A percentile compares a stretch with the other conserved stretches of the same genome.
Evolutionary conservation across 2,329 filamentous ascomycete species (phyloP).

Genomic region (Cladophialophora carrionii): DNA sequence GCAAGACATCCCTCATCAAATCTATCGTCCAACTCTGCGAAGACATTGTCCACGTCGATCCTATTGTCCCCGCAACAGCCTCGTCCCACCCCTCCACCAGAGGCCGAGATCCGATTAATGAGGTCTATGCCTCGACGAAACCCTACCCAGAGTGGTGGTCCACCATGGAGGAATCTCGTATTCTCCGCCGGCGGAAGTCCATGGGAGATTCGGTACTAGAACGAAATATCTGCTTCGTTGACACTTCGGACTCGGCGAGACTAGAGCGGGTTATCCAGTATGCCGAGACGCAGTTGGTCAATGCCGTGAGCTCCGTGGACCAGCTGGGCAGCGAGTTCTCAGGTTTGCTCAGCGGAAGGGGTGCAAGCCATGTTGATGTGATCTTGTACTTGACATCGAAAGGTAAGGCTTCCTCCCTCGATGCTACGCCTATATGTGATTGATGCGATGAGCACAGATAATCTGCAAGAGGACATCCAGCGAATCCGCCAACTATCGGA

Average conservation of each 20-base stretch:
- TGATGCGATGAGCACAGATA: constrained; percentile 47
- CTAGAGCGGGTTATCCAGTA: constrained; percentile 65
- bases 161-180: constrained; percentile 69
- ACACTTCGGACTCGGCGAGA: constrained; percentile 67
- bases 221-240: constrained; percentile 90
- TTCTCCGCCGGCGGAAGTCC: constrained; percentile 68
- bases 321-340: constrained; percentile 74
- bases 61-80: constrained; percentile 44
- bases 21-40: constrained; percentile 84
- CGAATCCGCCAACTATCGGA: constrained; percentile 70
- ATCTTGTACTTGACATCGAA: constrained; percentile 79
- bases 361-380: constrained; percentile 80
- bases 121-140: constrained; percentile 78
- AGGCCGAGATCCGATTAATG: constrained; percentile 42
- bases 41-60: constrained; percentile 92
- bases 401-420: constrained; percentile 54
- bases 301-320: constrained; percentile 63
- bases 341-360: constrained; percentile 75
- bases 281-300: constrained; percentile 69
- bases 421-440: too few relatives aligned
- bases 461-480: constrained; percentile 68
- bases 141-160: constrained; percentile 90
- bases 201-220: constrained; percentile 78
- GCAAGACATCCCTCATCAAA: constrained; percentile 87
- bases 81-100: constrained; percentile 14